Evolutionary conservation across 306 rosid species (phyloP).

Genomic region (Parietaria judaica): DNA sequence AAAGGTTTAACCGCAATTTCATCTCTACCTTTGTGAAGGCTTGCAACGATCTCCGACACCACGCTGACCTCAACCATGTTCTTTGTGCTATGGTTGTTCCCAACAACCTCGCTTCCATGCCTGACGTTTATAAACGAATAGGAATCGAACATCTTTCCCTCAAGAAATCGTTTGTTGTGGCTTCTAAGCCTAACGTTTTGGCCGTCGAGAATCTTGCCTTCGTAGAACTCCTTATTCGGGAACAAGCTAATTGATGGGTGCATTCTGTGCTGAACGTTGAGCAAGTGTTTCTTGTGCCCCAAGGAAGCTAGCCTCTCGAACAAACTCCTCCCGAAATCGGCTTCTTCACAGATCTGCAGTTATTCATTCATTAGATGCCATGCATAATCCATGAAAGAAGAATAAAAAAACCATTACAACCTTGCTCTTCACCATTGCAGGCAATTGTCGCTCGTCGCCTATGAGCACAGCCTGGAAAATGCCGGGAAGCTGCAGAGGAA

Average conservation of each 20-base stretch:
- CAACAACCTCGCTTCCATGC: conserved; percentile 51
- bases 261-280: conserved; percentile 35
- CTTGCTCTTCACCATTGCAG: conserved; percentile 58
- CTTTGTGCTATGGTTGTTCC: conserved; percentile 42
- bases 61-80: conserved; percentile 60
- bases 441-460: conserved; percentile 57
- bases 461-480: conserved; percentile 29
- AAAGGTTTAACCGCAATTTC: neutral
- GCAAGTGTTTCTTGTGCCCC: conserved; percentile 28
- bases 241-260: conserved; percentile 36
- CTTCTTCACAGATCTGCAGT: conserved; percentile 14
- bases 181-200: conserved; percentile 14
- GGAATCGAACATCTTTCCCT: conserved; percentile 46
- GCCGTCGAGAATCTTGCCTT: conserved; percentile 16
- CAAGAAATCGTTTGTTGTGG: conserved; percentile 36
- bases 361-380: neutral
- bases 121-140: conserved; percentile 52
- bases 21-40: conserved; percentile 38
- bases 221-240: conserved; percentile 28
- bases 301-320: conserved; percentile 26
- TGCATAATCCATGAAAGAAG: neutral
- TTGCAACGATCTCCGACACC: conserved; percentile 29
- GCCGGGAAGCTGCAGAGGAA: conserved; percentile 41
- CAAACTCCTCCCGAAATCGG: conserved; percentile 34
- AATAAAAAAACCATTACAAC: conserved; percentile 17